Evolutionary conservation across 768 basidiomycete species (phyloP), one percentile per base, ranked within the genome.

Genomic region (Russula ochroleuca): DNA sequence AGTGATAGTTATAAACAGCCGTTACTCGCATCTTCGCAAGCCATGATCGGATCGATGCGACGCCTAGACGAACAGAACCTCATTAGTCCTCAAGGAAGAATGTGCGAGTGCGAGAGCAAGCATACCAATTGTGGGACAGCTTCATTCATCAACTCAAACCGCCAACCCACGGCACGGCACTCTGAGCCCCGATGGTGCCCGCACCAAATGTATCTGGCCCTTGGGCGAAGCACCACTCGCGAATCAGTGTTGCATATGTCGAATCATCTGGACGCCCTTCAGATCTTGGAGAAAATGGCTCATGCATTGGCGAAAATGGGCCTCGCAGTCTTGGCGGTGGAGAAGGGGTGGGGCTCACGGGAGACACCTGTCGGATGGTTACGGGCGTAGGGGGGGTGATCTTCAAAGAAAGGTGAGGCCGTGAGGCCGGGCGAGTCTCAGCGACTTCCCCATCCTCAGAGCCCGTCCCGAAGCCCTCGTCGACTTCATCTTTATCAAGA

Each of bases 221-320:
- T 21, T 68, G 66, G 5, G 68, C 66, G 23, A 68, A 68, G 57
- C 68, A 68, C 68, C 68, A 68, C 56, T 68, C 66, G 40, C 68
- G 62, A n/a, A 68, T 40, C 23, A 68, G 21, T n/a, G 57, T 23
- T 9, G 68, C 68, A 11, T 67, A 68, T 23, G 68, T 67, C 25
- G 59, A 47, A 37, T 67, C 66, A 31, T 53, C 33, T 9, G 54
- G 14, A 9, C 31, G 40, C 49, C 17, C 67, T 35, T 25, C 58
- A 28, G 28, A 49, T 59, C 37, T 53, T 13, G 62, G 57, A 37
- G 59, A 62, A 38, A 59, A 68, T 13, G 61, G 58, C 43, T 49
- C 57, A 21, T 28, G 57, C 5, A 41, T 15, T 3, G 66, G 57
- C 14, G 65, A 59, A 50, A 59, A 66, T 23, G 67, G 64, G 8